Base-by-base conservation (phyloP, 2,329 filamentous ascomycete species). In the Albophoma yamanashiensis region DNA sequence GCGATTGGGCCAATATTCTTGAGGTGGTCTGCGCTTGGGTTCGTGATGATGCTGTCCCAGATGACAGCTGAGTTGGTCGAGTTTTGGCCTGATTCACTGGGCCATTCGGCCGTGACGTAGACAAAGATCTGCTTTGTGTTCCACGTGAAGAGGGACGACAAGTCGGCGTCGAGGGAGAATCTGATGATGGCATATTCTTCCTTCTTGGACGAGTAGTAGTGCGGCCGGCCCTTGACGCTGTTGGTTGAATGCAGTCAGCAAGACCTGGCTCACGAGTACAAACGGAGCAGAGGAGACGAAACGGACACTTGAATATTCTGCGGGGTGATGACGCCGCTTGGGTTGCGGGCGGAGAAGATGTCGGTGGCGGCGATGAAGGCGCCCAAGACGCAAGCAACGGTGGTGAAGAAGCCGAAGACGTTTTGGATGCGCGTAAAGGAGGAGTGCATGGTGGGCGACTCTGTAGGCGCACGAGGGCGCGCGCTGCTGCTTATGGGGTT, bases 91-190 rank as follows among this genome's bases (percentile, higher is more conserved):
- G 69, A 69, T 57, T 70, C 61, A 52, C 69, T 67, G 34, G 80
- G 78, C 85, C 85, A 88, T 67, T 86, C 87, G 59, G 93, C 93
- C 59, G 91, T 93, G 61, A 99, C 87, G 78, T 96, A 99, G 73
- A 97, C 87, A 77, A 97, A 99, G 69, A 99, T 79, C 77, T 97
- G 91, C 76, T 99, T 99, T 25, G 95, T 99, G 81, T 99, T 99
- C 94, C 93, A 99, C 71, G 90, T 96, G 83, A 97, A 97, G 67
- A 99, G 89, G 52, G 88, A 88, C 62, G 86, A 89, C 62, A 99
- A 84, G 77, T 99, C 93, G 58, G 92, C 89, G 70, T 96, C 89
- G 62, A 99, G 83, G 69, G 92, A 90, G 81, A 99, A 99, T 73
- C 88, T 89, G 71, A 99, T 88, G 72, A 94, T 86, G 67, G 93